Base-by-base conservation (phyloP, 2,329 filamentous ascomycete species). In the Phaeosphaeriaceae sp. region DNA sequence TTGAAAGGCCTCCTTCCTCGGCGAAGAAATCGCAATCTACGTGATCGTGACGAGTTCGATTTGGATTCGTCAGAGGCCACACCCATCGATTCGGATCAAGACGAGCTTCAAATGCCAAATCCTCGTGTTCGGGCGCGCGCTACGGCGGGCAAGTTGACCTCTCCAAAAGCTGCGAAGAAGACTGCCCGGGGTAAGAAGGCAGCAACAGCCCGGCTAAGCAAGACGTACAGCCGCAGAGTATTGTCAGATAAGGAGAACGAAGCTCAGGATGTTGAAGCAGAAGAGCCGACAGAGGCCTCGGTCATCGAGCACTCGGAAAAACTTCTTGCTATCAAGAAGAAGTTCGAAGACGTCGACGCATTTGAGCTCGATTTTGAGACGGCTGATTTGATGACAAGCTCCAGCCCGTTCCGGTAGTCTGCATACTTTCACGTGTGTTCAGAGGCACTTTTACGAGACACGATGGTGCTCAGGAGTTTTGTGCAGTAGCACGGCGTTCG, bases 351-450 rank as follows among this genome's bases (percentile, higher is more conserved):
- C 54, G 77, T 84, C 5, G 82, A 84, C 65, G 69, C 78, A 22
- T 83, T 81, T 74, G 81, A 83, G 58, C 76, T 84, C 71, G 81
- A 83, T 48, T 84, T 83, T 67, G 82, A 83, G 71, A 82, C 78
- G 52, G 74, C 79, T 33, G 80, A 82, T 57, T 73, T 70, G 21
- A 71, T 50, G 54, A 67, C 69, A n/a, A 76, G 70, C 53, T 79
- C 76, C 36, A 80, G 78, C 66, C 78, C 79, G 3, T 80, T 76
- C 69, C 67, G 79, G 57, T 71, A 45, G 65, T 20, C 7, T 33
- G 22, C 20, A 13, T 7, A 13, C 31, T 36, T 36, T 36, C 13
- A 36, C n/a, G 31, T 11, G 13, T 36, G 31, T 13, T 11, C 9
- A 36, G 11, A 36, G n/a, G 7, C 11, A 11, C 7, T 15, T 7